phyloP scores from a whole-genome alignment of 2,329 filamentous ascomycete species.

The Trichoderma sp. region DNA sequence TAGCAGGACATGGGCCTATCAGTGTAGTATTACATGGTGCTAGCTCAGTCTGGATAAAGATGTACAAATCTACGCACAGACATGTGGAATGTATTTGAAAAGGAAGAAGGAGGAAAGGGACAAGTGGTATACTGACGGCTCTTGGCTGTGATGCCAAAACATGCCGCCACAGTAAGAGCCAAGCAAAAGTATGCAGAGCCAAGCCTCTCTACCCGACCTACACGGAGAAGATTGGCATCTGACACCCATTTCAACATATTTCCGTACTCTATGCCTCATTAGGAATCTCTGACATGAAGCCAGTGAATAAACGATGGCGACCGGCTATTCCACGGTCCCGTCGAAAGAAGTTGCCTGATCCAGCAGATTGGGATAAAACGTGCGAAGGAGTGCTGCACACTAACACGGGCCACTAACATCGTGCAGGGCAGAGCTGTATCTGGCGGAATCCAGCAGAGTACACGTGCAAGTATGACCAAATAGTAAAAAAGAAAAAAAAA shows the following conservation, averaged over 20 bases:
- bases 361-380: background rate
- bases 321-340: background rate
- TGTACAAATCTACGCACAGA: background rate
- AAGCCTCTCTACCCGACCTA: background rate
- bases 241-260: background rate
- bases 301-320: background rate
- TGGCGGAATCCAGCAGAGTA: too few relatives aligned
- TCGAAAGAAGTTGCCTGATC: background rate
- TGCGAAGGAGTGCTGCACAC: background rate
- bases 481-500: too few relatives aligned
- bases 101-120: background rate
- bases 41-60: background rate
- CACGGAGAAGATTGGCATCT: background rate
- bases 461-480: too few relatives aligned
- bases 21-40: background rate
- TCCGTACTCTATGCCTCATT: background rate
- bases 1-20: background rate
- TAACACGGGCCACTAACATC: background rate
- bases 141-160: background rate
- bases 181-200: slow-evolving; percentile 13
- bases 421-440: too few relatives aligned
- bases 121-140: background rate
- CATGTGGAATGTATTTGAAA: background rate
- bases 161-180: slow-evolving; percentile 13
- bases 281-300: background rate